Evolutionary conservation across 257 asterid genomes (phyloP), one percentile per base, ranked within the genome.

Genomic region (Knoxia roxburghii): DNA sequence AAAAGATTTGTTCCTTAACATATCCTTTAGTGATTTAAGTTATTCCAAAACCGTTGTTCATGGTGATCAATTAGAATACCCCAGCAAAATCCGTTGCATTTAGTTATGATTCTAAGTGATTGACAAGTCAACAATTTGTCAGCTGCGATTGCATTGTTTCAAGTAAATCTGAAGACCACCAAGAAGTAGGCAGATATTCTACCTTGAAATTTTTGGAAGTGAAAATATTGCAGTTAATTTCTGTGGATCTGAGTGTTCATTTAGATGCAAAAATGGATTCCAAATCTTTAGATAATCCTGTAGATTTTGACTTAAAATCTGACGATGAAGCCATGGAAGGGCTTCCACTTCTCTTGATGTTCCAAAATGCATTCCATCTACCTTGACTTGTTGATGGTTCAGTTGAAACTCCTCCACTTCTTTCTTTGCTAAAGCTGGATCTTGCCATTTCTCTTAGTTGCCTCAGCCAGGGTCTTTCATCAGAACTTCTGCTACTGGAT

Each of bases 231-330:
- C 12, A 6, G 10, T 6, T 3, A 43, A 43, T 43, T 4, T 43
- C 14, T 43, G 48, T 43, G 48, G 10, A 43, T 43, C 14, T 3
- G 48, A 43, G 9, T 37, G 41, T 3, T 84, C 82, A 83, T 67
- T 81, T 89, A 64, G 93, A 83, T 72, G 96, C 88, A 80, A 92
- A 92, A 69, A 89, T 92, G 41, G 91, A 90, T 78, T 92, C 97
- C 73, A 92, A 74, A 78, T 92, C 98, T 64, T 79, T 85, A 71
- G 90, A 35, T 67, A 92, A 73, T 41, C 88, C 87, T 79, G 68
- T 83, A 23, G 93, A 78, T 67, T 84, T 92, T 45, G 95, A 67
- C 81, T 84, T 83, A 29, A 55, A 69, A 76, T 89, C 95, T 6
- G 80, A 69, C 3, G 96, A 80, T 13, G 92, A 74, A 9, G 87